Percentiles rank a stretch among this genome's conserved stretches.
Conservation (phyloP, 129 eudicot species). For the Artemisia tridentata region DNA sequence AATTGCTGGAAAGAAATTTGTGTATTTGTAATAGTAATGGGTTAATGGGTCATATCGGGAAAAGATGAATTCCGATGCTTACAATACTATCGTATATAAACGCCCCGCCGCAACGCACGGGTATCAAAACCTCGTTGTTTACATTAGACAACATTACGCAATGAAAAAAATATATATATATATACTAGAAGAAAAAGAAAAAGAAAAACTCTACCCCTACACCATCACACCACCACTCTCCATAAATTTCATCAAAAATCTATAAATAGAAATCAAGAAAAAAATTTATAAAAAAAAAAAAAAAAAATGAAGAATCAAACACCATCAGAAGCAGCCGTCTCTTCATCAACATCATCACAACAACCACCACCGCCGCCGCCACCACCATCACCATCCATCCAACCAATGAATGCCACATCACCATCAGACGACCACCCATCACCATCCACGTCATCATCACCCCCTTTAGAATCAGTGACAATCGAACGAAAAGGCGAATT, state of each 20-base stretch:
- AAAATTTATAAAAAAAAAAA: background rate
- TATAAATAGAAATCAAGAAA: slow-evolving; percentile 29
- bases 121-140: no score
- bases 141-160: no score
- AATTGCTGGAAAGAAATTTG: no score
- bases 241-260: slow-evolving; percentile 31
- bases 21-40: no score
- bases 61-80: no score
- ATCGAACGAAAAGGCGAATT: slow-evolving; percentile 71
- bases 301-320: slow-evolving; percentile 35
- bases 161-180: no score
- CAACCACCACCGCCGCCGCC: slow-evolving; percentile 31
- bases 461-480: slow-evolving; percentile 55
- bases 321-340: slow-evolving; percentile 40
- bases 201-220: slow-evolving; percentile 1
- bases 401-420: slow-evolving; percentile 22
- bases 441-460: slow-evolving; percentile 29
- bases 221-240: slow-evolving; percentile 16
- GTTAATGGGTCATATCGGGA: no score
- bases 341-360: slow-evolving; percentile 33
- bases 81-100: no score
- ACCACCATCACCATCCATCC: slow-evolving; percentile 31
- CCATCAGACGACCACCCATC: slow-evolving; percentile 58
- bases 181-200: background rate
- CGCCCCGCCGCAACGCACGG: no score